Conservation (phyloP, 129 eudicot genomes). For the Flaveria sonorensis region DNA sequence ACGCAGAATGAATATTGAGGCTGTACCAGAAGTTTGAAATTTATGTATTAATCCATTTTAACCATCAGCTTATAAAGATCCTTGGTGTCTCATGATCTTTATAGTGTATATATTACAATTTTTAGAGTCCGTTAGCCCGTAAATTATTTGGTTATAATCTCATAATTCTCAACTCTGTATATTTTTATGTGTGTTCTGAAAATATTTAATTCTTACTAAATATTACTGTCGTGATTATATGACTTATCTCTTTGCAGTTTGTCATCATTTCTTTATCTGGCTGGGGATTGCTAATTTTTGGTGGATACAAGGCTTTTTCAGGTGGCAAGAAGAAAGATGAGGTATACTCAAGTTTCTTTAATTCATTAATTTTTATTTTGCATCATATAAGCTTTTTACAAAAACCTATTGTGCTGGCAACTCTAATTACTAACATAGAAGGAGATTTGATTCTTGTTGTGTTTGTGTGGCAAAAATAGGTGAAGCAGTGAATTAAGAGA, state of each 20-base stretch:
- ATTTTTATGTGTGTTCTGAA: background rate
- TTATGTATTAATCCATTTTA: background rate
- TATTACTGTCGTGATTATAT: background rate
- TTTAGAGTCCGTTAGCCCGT: background rate
- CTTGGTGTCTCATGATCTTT: background rate
- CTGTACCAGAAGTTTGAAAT: background rate
- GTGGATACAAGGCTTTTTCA: conserved; percentile 66
- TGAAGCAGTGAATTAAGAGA: conserved; percentile 42
- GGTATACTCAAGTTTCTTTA: conserved; percentile 36
- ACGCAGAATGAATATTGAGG: background rate
- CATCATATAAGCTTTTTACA: background rate
- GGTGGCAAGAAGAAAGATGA: conserved; percentile 64
- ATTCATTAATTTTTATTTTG: background rate
- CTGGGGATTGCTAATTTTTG: conserved; percentile 65
- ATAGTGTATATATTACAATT: background rate
- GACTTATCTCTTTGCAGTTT: conserved; percentile 14
- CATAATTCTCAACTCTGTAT: background rate
- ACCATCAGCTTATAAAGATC: background rate
- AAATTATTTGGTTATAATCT: background rate
- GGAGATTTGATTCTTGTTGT: background rate
- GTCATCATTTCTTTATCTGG: conserved; percentile 81
- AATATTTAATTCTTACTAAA: background rate
- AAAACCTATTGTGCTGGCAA: background rate
- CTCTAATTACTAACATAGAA: background rate
- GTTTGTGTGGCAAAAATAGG: conserved; percentile 43